A percentile compares a stretch with the other conserved stretches of the same genome.
These are phyloP conservation scores for Xerocomus tenax DNA, from an alignment of 1,284 basidiomycete species.

Conservation along the genomic window DNA sequence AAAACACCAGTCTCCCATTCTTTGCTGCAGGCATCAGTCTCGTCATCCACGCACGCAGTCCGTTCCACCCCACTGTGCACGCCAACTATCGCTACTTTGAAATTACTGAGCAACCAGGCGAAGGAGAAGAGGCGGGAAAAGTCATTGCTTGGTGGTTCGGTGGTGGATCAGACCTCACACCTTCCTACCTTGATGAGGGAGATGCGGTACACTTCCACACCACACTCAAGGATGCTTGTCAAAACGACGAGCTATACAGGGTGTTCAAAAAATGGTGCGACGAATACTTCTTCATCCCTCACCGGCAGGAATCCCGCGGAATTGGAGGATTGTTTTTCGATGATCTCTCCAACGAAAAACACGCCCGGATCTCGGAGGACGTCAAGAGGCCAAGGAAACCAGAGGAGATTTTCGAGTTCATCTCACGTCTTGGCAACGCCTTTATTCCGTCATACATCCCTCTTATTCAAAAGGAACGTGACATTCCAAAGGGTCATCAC, in stretches of 20 bases:
- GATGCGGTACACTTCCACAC: conserved; percentile 86
- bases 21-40: conserved; percentile 89
- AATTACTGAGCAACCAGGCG: conserved; percentile 49
- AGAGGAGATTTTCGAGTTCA: conserved; percentile 69
- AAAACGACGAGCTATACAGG: conserved; percentile 67
- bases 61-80: conserved; percentile 87
- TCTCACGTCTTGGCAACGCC: conserved; percentile 62
- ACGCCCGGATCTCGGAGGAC: conserved; percentile 46
- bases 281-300: conserved; percentile 92
- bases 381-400: conserved; percentile 47
- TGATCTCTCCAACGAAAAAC: conserved; percentile 62
- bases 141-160: conserved; percentile 97
- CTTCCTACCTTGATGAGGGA: conserved; percentile 83
- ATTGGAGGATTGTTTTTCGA: conserved; percentile 97
- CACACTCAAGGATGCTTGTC: conserved; percentile 72
- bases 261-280: conserved; percentile 95
- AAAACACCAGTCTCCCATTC: conserved; percentile 69
- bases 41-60: conserved; percentile 91
- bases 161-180: conserved; percentile 93
- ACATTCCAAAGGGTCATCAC: conserved; percentile 54
- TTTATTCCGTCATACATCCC: conserved; percentile 89
- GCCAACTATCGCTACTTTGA: conserved; percentile 99
- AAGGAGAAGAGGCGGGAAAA: conserved; percentile 31
- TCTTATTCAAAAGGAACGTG: conserved; percentile 58
- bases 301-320: conserved; percentile 83